Evolutionary conservation across 108 stramenopile species (phyloP), one percentile per base, ranked within the genome.

Genomic region (Stephanodiscus triporus): DNA sequence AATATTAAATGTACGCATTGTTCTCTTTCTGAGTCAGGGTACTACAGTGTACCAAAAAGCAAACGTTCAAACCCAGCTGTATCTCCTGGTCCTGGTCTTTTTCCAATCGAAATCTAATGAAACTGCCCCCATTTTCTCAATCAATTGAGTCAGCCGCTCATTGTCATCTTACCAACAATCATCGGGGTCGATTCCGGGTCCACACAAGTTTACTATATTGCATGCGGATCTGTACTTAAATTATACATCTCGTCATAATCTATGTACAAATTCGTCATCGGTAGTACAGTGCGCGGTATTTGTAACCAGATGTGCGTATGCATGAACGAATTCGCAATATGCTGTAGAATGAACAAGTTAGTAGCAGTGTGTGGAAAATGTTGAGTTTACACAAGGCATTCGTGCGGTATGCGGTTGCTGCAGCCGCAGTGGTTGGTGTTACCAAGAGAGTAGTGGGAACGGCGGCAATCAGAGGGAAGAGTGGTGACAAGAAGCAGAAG

Each of bases 101-200:
- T 86, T 82, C 37, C 75, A 75, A 63, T 87, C 78, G 24, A 93
- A 71, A 47, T 88, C 87, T 43, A 75, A 37, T 19, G 90, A 55
- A 11, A 93, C 37, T 6, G 92, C 89, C 55, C 88, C 87, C 87
- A 88, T 90, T 66, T 83, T 88, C 10, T 70, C 72, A 66, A 87
- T 88, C 34, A 88, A 37, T 42, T 29, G 10, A 20, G 80, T 76
- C 16, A 69, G 56, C 42, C 59, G 48, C 32, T 61, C 40, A 53
- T 81, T 73, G 23, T 40, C 67, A 9, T 49, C 29, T n/a, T 32
- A 54, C 75, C 75, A 76, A 2, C 17, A 19, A 29, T 76, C 58
- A 54, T 67, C 27, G 34, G 75, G 75, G 4, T 30, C 66, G 13
- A 19, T 37, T 9, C 32, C 42, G 11, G 75, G 66, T 34, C 69